Conservation (phyloP, 2,329 filamentous ascomycete genomes). For the Fusarium aywerte region DNA sequence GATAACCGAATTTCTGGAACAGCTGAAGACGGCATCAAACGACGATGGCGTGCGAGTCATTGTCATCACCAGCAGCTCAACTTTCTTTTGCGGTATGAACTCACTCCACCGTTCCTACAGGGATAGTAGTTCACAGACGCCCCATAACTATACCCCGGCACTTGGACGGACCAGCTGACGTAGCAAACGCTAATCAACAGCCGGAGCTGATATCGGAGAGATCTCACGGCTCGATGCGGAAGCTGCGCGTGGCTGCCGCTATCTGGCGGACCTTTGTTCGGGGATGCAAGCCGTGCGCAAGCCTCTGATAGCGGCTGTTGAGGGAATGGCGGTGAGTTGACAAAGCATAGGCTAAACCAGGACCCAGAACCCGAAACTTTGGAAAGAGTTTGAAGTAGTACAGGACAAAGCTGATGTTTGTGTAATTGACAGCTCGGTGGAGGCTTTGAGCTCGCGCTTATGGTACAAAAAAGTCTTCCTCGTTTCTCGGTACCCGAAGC, state of each 20-base stretch:
- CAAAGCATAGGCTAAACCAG: not conserved
- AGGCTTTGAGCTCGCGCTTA: slow-evolving; percentile 62
- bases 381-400: not conserved
- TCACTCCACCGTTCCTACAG: not conserved
- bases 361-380: not conserved
- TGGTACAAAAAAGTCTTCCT: slow-evolving; percentile 47
- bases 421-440: slow-evolving; percentile 56
- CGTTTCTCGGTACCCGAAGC: slow-evolving; percentile 4
- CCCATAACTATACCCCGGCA: slow-evolving; percentile 13
- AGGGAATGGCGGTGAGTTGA: slow-evolving; percentile 60
- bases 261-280: slow-evolving; percentile 56
- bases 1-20: slow-evolving; percentile 57
- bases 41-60: slow-evolving; percentile 50
- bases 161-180: slow-evolving; percentile 23
- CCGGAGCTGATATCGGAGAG: slow-evolving; percentile 52
- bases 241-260: slow-evolving; percentile 49
- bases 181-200: slow-evolving; percentile 29
- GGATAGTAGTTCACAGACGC: not conserved
- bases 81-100: slow-evolving; percentile 52
- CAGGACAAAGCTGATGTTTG: slow-evolving; percentile 9
- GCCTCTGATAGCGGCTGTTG: slow-evolving; percentile 61
- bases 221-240: slow-evolving; percentile 50
- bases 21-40: slow-evolving; percentile 40
- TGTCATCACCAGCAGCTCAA: slow-evolving; percentile 53
- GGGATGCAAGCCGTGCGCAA: slow-evolving; percentile 53